These are phyloP conservation scores for Kickxella alabastrina DNA, from an alignment of 192 early-diverging fungal species.

Conservation along the genomic window DNA sequence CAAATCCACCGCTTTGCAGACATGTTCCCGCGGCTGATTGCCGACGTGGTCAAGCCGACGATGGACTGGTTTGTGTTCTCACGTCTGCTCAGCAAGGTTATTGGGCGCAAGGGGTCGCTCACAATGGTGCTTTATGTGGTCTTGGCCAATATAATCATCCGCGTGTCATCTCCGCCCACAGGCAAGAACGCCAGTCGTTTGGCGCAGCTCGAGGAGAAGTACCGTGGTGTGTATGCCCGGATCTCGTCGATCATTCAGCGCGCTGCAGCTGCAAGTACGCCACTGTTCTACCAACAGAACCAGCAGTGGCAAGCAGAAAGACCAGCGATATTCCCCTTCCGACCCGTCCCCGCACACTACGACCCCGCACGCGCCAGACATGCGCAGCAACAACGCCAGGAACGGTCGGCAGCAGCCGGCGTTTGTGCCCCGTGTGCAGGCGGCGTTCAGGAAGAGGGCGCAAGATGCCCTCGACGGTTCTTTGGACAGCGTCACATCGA, in stretches of 20 bases:
- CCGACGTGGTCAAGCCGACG: constrained; percentile 48
- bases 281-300: constrained; percentile 25
- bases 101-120: constrained; percentile 41
- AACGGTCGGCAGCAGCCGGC: constrained; percentile 5
- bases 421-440: constrained; percentile 44
- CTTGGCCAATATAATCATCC: constrained; percentile 34
- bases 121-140: constrained; percentile 48
- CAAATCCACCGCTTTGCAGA: constrained; percentile 53
- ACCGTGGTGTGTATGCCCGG: constrained; percentile 40
- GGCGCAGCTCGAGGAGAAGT: constrained; percentile 38
- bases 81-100: constrained; percentile 41
- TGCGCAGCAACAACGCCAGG: background rate
- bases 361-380: constrained; percentile 12
- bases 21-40: constrained; percentile 47
- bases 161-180: constrained; percentile 40
- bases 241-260: constrained; percentile 41
- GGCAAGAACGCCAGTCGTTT: constrained; percentile 34
- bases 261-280: constrained; percentile 31
- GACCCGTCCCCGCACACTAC: constrained; percentile 13
- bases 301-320: constrained; percentile 9
- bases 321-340: constrained; percentile 8
- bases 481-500: constrained; percentile 20
- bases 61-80: constrained; percentile 52
- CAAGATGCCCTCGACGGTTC: constrained; percentile 28
- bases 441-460: constrained; percentile 28